Evolutionary conservation across 2,329 filamentous ascomycete species (phyloP), one percentile per base, ranked within the genome.

Genomic region (Phyllosticta citriasiana): DNA sequence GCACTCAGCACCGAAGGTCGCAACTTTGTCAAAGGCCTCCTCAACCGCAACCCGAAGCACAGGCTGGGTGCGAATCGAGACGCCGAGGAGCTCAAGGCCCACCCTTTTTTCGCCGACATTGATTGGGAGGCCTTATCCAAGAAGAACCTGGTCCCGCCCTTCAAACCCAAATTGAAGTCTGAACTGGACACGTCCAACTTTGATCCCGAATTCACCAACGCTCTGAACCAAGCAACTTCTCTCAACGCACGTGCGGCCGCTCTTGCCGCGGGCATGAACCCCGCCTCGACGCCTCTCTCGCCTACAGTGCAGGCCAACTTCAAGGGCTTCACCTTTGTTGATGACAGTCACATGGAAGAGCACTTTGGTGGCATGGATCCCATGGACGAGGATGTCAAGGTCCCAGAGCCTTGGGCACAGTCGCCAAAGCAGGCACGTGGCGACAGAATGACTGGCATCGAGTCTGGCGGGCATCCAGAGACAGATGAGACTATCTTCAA

Each of bases 291-390:
- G 0, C 94, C 94, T 0, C 80, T 99, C 25, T 96, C 91, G 14
- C 94, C 94, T 0, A 95, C 91, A 2, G 92, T 97, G 76, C 94
- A 99, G 76, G 94, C 93, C 65, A 97, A 97, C 71, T 99, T 99
- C 79, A 90, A 94, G 70, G 94, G 94, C 35, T 99, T 99, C 75
- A 99, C 94, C 0, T 99, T 96, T 73, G 94, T 97, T n/a, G 94
- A 97, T 68, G 93, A 97, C 77, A 97, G 90, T 70, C 89, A 90
- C 1, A 86, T 99, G 61, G 92, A 97, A 58, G 90, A 93, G 65
- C 87, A 94, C 66, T 91, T 90, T 61, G 72, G 68, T 24, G 73
- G 75, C 59, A 69, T 73, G n/a, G 69, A 73, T 22, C 72, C 71
- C 60, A 76, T 75, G 73, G 74, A 73, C 55, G 74, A 78, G 63